Evolutionary conservation across 1,284 basidiomycete genomes (phyloP).

Genomic region (Pseudozyma sp.): DNA sequence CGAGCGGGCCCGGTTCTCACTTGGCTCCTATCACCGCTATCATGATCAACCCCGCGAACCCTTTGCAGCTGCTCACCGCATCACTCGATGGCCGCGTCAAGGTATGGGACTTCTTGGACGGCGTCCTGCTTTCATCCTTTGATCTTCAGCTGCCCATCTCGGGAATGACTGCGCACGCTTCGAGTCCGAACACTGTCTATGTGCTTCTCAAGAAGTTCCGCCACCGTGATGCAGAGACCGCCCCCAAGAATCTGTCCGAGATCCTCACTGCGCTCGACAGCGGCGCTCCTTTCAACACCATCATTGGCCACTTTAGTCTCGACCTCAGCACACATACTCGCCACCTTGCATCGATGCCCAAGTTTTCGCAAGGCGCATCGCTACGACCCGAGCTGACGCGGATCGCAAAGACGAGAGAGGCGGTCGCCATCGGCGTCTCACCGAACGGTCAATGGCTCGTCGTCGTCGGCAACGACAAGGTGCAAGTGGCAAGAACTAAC

Average conservation of each 20-base stretch:
- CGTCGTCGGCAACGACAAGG: conserved; percentile 81
- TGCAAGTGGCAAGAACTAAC: conserved; percentile 74
- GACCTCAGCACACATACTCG: conserved; percentile 17
- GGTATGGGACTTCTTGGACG: conserved; percentile 94
- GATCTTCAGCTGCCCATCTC: conserved; percentile 76
- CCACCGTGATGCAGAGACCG: conserved; percentile 36
- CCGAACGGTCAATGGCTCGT: conserved; percentile 85
- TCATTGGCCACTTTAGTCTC: conserved; percentile 53
- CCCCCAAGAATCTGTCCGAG: conserved; percentile 31
- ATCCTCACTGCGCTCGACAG: conserved; percentile 30
- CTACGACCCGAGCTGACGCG: conserved; percentile 70
- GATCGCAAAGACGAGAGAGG: conserved; percentile 71
- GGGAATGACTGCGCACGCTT: conserved; percentile 78
- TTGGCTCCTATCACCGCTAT: conserved; percentile 74
- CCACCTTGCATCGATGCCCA: conserved; percentile 17
- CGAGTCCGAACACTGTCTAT: conserved; percentile 76
- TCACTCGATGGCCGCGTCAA: conserved; percentile 85
- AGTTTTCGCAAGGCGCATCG: conserved; percentile 35
- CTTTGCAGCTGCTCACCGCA: conserved; percentile 87
- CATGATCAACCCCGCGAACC: conserved; percentile 84
- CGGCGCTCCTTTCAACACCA: conserved; percentile 49
- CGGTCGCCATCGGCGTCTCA: conserved; percentile 75
- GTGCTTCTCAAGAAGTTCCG: conserved; percentile 75
- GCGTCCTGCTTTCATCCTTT: conserved; percentile 75
- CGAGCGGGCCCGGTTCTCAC: conserved; percentile 48